phyloP scores from a whole-genome alignment of 2,329 filamentous ascomycete genomes.

The Blastomyces percursus region DNA sequence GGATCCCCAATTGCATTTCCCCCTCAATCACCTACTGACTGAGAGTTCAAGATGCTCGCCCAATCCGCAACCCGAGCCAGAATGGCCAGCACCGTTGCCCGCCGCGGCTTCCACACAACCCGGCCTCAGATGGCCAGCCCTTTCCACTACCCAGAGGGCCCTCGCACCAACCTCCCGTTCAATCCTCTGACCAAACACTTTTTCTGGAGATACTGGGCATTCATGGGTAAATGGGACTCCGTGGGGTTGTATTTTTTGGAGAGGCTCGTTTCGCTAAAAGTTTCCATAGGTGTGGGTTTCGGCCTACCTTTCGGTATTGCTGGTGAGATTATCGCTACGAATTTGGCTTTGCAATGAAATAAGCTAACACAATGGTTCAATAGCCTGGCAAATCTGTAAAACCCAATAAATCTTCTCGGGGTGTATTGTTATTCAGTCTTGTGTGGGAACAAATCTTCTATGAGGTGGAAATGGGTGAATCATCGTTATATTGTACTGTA shows the following conservation, averaged over 20 bases:
- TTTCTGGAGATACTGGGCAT: constrained; percentile 68
- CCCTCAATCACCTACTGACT: constrained; percentile 31
- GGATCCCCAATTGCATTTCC: constrained; percentile 1
- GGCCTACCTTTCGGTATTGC: constrained; percentile 51
- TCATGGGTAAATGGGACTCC: constrained; percentile 49
- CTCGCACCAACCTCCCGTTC: constrained; percentile 91
- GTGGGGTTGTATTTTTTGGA: constrained; percentile 4
- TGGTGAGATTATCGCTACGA: constrained; percentile 38
- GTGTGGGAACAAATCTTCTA: neutral
- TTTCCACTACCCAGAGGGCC: constrained; percentile 97
- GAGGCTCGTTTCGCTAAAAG: constrained; percentile 26
- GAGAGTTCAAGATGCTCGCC: constrained; percentile 62
- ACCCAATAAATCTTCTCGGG: constrained; percentile 33
- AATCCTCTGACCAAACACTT: constrained; percentile 88
- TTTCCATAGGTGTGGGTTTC: constrained; percentile 45
- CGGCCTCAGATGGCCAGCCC: constrained; percentile 74
- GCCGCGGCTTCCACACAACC: constrained; percentile 90
- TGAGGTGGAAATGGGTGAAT: neutral
- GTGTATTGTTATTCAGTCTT: neutral
- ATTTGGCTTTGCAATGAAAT: neutral
- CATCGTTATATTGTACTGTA: constrained; percentile 16
- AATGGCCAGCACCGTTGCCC: constrained; percentile 58
- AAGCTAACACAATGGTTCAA: constrained; percentile 20
- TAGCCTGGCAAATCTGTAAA: constrained; percentile 60
- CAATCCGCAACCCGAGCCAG: constrained; percentile 52